Percentiles rank a stretch among this genome's conserved stretches.
Evolutionary conservation across 257 asterid genomes (phyloP).

Genomic region (Solanum medicagineum): DNA sequence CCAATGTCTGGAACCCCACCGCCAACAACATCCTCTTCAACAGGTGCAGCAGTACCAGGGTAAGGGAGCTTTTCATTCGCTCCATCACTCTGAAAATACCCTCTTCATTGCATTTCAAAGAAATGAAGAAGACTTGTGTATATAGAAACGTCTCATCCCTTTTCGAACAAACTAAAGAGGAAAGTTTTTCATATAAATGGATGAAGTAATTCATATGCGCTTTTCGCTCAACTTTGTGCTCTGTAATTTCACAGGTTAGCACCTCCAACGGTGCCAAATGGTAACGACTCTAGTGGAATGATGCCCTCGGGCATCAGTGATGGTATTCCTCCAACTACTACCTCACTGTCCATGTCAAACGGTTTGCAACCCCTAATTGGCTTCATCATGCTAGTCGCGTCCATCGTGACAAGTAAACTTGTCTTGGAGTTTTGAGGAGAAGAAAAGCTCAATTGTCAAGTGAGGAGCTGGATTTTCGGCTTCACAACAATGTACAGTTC

Average conservation of each 20-base stretch:
- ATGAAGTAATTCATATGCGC: neutral
- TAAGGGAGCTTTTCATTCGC: slow-evolving; percentile 5
- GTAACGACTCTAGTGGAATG: slow-evolving; percentile 45
- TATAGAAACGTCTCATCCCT: neutral
- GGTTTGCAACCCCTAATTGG: slow-evolving; percentile 28
- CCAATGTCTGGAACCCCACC: slow-evolving; percentile 11
- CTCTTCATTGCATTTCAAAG: neutral
- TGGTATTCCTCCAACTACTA: slow-evolving; percentile 22
- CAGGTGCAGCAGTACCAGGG: slow-evolving; percentile 40
- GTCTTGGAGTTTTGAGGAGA: slow-evolving; percentile 6
- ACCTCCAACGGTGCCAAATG: slow-evolving; percentile 34
- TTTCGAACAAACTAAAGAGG: neutral
- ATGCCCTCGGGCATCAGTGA: slow-evolving; percentile 35
- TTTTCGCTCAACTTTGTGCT: neutral
- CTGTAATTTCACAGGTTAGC: slow-evolving; percentile 24
- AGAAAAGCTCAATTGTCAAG: slow-evolving; percentile 9
- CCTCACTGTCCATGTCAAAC: slow-evolving; percentile 24
- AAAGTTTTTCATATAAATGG: neutral
- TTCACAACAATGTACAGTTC: slow-evolving; percentile 18
- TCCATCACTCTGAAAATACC: neutral
- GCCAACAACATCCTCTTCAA: slow-evolving; percentile 38
- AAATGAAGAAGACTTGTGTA: neutral
- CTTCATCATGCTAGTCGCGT: slow-evolving; percentile 22
- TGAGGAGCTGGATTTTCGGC: neutral
- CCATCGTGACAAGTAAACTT: slow-evolving; percentile 21